These are phyloP conservation scores for Rhododendron williamsianum DNA, from an alignment of 148 eudicot genomes.

Conservation along the genomic window DNA sequence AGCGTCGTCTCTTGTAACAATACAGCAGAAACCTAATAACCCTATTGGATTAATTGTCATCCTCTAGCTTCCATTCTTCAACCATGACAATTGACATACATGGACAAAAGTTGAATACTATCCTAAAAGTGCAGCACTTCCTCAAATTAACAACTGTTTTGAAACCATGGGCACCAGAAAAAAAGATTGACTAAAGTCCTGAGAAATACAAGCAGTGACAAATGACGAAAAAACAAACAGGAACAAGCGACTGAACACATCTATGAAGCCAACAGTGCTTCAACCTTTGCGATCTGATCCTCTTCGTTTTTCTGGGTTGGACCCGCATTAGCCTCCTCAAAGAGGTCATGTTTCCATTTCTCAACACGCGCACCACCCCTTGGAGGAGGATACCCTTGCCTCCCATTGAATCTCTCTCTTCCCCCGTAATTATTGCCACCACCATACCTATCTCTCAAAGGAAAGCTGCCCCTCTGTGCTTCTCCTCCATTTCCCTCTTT, in stretches of 20 bases:
- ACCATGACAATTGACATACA: neutral
- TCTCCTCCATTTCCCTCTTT: slow-evolving; percentile 30
- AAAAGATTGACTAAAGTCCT: neutral
- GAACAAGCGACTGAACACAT: neutral
- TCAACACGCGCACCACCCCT: slow-evolving; percentile 54
- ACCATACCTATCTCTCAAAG: slow-evolving; percentile 37
- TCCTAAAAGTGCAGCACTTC: neutral
- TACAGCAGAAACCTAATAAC: neutral
- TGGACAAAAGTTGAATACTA: neutral
- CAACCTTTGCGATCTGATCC: slow-evolving; percentile 82
- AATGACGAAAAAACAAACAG: neutral
- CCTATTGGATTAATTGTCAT: neutral
- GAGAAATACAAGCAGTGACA: neutral
- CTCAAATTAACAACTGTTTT: neutral
- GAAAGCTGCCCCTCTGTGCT: slow-evolving; percentile 31
- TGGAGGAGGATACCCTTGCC: slow-evolving; percentile 36
- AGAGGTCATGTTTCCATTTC: slow-evolving; percentile 96
- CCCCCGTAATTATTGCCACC: slow-evolving; percentile 35
- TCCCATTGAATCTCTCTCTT: slow-evolving; percentile 41
- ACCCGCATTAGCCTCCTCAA: slow-evolving; percentile 60
- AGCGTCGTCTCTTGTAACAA: neutral
- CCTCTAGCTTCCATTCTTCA: neutral
- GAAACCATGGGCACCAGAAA: neutral
- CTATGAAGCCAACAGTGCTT: slow-evolving; percentile 72
- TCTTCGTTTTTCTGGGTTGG: slow-evolving; percentile 69